Evolutionary conservation across 106 monocot genomes (phyloP).

Genomic region (Chionographis japonica): DNA sequence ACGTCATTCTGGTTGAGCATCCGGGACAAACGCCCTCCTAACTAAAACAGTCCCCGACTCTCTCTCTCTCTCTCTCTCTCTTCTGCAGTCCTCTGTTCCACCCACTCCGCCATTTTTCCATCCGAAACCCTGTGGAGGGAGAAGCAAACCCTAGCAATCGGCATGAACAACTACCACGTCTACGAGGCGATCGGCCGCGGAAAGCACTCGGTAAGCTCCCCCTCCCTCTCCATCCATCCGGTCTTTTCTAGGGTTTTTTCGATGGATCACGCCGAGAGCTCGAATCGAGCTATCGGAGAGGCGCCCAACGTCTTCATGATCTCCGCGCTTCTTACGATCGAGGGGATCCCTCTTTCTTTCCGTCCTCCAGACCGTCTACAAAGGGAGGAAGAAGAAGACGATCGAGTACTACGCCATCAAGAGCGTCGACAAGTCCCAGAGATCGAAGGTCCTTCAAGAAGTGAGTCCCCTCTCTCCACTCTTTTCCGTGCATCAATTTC

Average conservation of each 20-base stretch:
- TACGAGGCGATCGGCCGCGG: conserved; percentile 95
- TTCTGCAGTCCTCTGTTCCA: too few relatives aligned
- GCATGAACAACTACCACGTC: conserved; percentile 95
- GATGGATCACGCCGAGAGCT: background rate
- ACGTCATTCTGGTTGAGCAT: too few relatives aligned
- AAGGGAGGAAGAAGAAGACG: conserved; percentile 95
- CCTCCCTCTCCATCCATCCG: background rate
- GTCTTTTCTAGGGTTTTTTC: conserved; percentile 7
- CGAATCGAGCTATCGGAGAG: conserved; percentile 4
- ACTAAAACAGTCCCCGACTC: too few relatives aligned
- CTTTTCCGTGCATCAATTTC: background rate
- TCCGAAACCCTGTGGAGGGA: background rate
- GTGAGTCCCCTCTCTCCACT: conserved; percentile 30
- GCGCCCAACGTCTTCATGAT: too few relatives aligned
- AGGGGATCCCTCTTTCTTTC: background rate
- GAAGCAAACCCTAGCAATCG: background rate
- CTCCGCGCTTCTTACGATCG: too few relatives aligned
- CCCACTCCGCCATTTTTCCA: too few relatives aligned
- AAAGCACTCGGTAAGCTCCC: conserved; percentile 74
- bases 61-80: too few relatives aligned
- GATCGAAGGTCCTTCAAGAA: conserved; percentile 85
- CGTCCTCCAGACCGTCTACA: conserved; percentile 63
- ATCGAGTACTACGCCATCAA: conserved; percentile 95
- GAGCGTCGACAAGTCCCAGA: conserved; percentile 95
- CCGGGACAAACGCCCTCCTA: too few relatives aligned